Evolutionary conservation across 208 protist species (phyloP).

Genomic region (Leishmania aethiopica): DNA sequence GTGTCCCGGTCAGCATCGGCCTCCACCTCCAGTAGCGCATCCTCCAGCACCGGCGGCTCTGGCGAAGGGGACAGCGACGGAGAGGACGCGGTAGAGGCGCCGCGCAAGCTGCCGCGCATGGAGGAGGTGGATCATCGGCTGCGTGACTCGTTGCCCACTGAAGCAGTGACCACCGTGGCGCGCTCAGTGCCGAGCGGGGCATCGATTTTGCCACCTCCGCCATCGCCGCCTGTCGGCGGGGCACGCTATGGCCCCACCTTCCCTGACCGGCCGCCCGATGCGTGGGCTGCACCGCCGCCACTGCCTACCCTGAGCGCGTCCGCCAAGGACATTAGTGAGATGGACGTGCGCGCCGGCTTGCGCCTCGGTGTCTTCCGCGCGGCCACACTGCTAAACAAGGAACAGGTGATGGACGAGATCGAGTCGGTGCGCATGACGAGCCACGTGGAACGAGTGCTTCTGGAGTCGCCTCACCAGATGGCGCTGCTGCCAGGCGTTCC

Average conservation of each 20-base stretch:
- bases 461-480: slow-evolving; percentile 10
- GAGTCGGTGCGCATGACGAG: slow-evolving; percentile 42
- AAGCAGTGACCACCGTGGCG: not conserved
- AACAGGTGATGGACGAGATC: slow-evolving; percentile 41
- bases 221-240: not conserved
- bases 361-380: slow-evolving; percentile 28
- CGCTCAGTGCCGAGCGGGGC: not conserved
- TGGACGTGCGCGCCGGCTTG: slow-evolving; percentile 32
- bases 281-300: slow-evolving; percentile 14
- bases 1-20: not conserved
- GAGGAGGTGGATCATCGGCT: slow-evolving; percentile 8
- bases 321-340: slow-evolving; percentile 30
- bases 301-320: slow-evolving; percentile 32
- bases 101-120: slow-evolving; percentile 20
- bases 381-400: slow-evolving; percentile 21
- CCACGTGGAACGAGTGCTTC: slow-evolving; percentile 31
- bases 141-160: not conserved
- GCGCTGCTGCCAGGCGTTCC: slow-evolving; percentile 12
- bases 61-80: slow-evolving; percentile 4
- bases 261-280: not conserved
- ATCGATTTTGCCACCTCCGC: slow-evolving; percentile 4
- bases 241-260: slow-evolving; percentile 23
- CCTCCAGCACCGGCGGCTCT: not conserved
- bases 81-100: not conserved
- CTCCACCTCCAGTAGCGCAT: not conserved